These are phyloP conservation scores for Leucogyrophana mollusca DNA, from an alignment of 768 basidiomycete genomes.

Conservation along the genomic window DNA sequence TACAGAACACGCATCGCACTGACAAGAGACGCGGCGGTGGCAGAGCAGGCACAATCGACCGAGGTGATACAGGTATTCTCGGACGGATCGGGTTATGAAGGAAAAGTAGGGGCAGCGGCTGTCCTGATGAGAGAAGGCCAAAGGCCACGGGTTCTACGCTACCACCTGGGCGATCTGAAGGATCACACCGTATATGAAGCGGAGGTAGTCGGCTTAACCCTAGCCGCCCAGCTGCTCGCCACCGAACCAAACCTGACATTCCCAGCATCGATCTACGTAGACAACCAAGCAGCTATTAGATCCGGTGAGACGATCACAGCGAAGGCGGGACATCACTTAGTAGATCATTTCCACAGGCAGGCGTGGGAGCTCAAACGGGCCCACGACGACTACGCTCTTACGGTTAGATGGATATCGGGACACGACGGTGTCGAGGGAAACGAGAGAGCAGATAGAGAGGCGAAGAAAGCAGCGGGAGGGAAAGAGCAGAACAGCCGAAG, in stretches of 20 bases:
- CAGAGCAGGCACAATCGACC: not conserved
- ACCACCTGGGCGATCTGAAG: slow-evolving; percentile 11
- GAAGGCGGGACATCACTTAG: slow-evolving; percentile 9
- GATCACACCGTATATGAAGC: slow-evolving; percentile 6
- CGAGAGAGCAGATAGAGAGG: slow-evolving; percentile 20
- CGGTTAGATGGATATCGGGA: slow-evolving; percentile 15
- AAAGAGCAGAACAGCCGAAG: not conserved
- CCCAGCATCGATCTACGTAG: slow-evolving; percentile 3
- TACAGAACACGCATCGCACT: slow-evolving; percentile 5
- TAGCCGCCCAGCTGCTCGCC: slow-evolving; percentile 4
- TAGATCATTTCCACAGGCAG: slow-evolving; percentile 6
- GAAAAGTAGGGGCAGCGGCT: slow-evolving; percentile 22
- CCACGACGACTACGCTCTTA: no score
- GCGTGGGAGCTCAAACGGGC: not conserved
- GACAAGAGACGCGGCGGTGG: not conserved
- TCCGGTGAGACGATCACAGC: not conserved
- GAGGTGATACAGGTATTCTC: slow-evolving; percentile 8
- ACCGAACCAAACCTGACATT: not conserved
- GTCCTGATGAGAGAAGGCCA: slow-evolving; percentile 3
- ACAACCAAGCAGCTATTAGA: slow-evolving; percentile 10
- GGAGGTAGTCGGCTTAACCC: slow-evolving; percentile 2
- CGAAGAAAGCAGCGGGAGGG: slow-evolving; percentile 15
- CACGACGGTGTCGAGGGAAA: slow-evolving; percentile 17
- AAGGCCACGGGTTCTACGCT: not conserved
- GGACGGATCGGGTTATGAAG: slow-evolving; percentile 20